Evolutionary conservation across 2,329 filamentous ascomycete genomes (phyloP).

Genomic region (Aspergillus flavus): DNA sequence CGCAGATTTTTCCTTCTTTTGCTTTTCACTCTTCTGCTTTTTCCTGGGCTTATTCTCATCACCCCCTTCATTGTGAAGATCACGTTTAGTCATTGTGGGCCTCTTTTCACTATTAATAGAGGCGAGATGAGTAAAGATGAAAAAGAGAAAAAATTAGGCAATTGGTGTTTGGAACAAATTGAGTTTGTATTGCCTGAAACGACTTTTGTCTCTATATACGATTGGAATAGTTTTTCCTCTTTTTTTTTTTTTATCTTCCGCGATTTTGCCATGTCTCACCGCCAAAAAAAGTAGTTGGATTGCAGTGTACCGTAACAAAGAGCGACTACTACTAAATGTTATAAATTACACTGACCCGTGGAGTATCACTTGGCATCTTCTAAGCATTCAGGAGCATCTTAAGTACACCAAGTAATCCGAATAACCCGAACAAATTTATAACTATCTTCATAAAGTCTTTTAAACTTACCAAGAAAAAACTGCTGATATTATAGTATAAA

Average conservation of each 20-base stretch:
- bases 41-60: conserved; percentile 34
- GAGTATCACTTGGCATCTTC: too few species aligned
- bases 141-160: background rate
- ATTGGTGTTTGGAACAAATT: background rate
- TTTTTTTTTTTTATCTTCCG: conserved; percentile 6
- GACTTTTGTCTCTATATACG: background rate
- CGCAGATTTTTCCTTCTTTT: conserved; percentile 18
- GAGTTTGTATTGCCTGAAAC: background rate
- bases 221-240: background rate
- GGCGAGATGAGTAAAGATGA: background rate
- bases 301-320: too few species aligned
- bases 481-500: too few species aligned
- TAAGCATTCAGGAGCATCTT: too few species aligned
- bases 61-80: conserved; percentile 24
- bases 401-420: too few species aligned
- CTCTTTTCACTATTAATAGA: background rate
- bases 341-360: too few species aligned
- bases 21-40: conserved; percentile 36
- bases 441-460: too few species aligned
- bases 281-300: background rate
- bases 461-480: too few species aligned
- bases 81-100: conserved; percentile 38
- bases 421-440: too few species aligned
- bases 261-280: background rate
- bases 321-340: too few species aligned